These are phyloP conservation scores for Sonneratia alba DNA, from an alignment of 345 rosid species.

Conservation along the genomic window DNA sequence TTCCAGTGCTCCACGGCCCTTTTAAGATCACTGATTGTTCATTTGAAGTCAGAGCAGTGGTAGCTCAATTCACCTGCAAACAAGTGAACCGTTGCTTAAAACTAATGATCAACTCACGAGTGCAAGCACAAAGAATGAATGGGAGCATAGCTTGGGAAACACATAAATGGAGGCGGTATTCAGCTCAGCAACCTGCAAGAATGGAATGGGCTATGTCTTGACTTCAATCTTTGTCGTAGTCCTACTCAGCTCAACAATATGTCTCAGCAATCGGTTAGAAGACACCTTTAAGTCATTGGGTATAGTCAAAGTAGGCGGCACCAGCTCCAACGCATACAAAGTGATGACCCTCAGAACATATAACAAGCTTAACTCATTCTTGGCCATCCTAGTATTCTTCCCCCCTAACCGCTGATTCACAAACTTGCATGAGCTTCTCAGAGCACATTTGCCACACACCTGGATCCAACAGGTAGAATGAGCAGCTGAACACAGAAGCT, in stretches of 20 bases:
- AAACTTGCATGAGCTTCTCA: constrained; percentile 53
- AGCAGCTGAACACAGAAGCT: not conserved
- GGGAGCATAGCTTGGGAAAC: not conserved
- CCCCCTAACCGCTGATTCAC: constrained; percentile 47
- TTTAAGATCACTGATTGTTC: not conserved
- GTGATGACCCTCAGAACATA: constrained; percentile 51
- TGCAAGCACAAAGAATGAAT: not conserved
- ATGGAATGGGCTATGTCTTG: not conserved
- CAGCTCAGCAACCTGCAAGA: not conserved
- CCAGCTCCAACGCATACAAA: constrained; percentile 44
- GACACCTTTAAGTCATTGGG: constrained; percentile 52
- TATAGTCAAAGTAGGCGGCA: constrained; percentile 34
- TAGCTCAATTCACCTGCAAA: not conserved
- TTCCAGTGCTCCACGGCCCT: not conserved
- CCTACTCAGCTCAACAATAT: constrained; percentile 44
- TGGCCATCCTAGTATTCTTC: constrained; percentile 18
- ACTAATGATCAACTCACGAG: not conserved
- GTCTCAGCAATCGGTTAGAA: constrained; percentile 34
- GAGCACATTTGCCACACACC: constrained; percentile 61
- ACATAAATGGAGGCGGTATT: not conserved
- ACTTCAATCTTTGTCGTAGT: constrained; percentile 11
- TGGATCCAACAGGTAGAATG: constrained; percentile 17
- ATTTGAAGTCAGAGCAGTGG: not conserved
- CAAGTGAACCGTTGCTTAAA: not conserved
- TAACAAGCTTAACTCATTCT: constrained; percentile 29